phyloP scores from a whole-genome alignment of 2,329 filamentous ascomycete species.

The Clonostachys byssicola region DNA sequence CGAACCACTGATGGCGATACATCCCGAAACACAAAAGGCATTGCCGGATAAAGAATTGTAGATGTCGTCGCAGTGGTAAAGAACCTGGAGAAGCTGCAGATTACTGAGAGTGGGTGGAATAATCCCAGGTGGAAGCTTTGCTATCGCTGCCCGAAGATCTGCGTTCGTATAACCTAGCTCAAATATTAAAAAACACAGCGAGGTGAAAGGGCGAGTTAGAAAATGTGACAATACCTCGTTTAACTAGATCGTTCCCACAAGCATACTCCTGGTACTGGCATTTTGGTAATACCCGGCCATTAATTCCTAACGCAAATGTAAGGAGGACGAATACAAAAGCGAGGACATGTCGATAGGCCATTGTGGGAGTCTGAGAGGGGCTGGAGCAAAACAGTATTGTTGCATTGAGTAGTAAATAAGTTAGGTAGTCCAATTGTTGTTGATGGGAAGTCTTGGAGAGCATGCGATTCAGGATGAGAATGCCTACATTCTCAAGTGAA shows the following conservation, averaged over 20 bases:
- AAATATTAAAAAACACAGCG: background rate
- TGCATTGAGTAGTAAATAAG: too few relatives aligned
- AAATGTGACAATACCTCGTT: background rate
- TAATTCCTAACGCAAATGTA: too few relatives aligned
- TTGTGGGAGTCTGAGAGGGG: too few relatives aligned
- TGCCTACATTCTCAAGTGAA: too few relatives aligned
- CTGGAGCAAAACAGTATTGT: too few relatives aligned
- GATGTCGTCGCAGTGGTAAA: background rate
- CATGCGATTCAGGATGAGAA: too few relatives aligned
- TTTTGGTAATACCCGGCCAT: background rate
- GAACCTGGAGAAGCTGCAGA: background rate
- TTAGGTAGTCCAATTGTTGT: too few relatives aligned
- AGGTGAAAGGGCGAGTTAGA: background rate
- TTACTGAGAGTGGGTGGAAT: background rate
- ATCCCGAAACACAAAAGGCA: background rate
- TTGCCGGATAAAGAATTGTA: background rate
- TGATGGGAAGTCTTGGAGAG: too few relatives aligned
- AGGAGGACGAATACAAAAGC: too few relatives aligned
- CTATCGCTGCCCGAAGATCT: background rate
- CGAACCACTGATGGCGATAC: background rate
- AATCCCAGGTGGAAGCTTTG: background rate
- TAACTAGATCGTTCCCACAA: background rate
- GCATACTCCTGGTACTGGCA: background rate
- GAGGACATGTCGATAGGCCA: too few relatives aligned
- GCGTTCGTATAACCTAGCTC: background rate